Percentiles rank a stretch among this genome's conserved stretches.
These are phyloP conservation scores for Ceratocystis variospora DNA, from an alignment of 2,329 filamentous ascomycete genomes.

Conservation along the genomic window DNA sequence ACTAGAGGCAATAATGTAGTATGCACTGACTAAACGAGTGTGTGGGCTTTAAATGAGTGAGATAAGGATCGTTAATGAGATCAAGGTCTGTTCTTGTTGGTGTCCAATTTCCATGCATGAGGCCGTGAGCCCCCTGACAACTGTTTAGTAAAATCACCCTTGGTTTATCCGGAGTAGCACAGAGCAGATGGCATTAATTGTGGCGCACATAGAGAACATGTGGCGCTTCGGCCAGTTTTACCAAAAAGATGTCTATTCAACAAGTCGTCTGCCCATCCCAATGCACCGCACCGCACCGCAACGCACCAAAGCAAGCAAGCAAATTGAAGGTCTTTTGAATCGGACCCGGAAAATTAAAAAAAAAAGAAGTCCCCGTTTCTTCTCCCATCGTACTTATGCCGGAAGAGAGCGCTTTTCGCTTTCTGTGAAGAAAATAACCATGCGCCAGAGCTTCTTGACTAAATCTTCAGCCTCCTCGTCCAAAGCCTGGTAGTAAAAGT, in stretches of 20 bases:
- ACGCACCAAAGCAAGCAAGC: neutral
- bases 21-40: constrained; percentile 8
- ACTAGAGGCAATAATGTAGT: neutral
- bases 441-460: constrained; percentile 94
- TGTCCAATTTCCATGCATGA: neutral
- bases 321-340: neutral
- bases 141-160: neutral
- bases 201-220: neutral
- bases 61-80: neutral
- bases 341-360: neutral
- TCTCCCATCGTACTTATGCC: constrained; percentile 31
- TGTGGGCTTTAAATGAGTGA: neutral
- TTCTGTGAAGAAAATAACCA: constrained; percentile 96
- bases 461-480: constrained; percentile 90
- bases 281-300: neutral
- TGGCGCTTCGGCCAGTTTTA: neutral
- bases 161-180: neutral
- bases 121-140: neutral
- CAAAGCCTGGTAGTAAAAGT: constrained; percentile 45
- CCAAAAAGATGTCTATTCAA: neutral
- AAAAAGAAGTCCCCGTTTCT: neutral
- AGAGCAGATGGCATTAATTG: neutral
- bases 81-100: neutral
- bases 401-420: constrained; percentile 80
- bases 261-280: neutral